phyloP scores from a whole-genome alignment of 1,284 basidiomycete genomes.

The Apiotrichum sp. region DNA sequence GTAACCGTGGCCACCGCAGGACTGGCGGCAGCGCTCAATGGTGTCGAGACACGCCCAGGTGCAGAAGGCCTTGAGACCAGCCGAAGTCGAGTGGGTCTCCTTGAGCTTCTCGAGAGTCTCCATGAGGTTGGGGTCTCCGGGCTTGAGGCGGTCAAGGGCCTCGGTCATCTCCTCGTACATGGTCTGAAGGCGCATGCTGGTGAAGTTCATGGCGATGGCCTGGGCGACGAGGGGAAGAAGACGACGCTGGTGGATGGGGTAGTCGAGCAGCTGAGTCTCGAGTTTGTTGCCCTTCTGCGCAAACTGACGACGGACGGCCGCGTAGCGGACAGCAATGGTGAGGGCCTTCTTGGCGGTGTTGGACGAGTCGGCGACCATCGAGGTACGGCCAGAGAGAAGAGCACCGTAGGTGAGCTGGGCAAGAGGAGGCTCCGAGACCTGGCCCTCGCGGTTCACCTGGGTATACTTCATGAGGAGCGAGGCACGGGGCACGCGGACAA shows the following conservation, averaged over 20 bases:
- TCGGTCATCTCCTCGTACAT: slow-evolving; percentile 50
- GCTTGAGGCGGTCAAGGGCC: slow-evolving; percentile 52
- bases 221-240: slow-evolving; percentile 55
- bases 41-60: slow-evolving; percentile 56
- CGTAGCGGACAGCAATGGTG: slow-evolving; percentile 55
- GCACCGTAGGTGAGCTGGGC: slow-evolving; percentile 57
- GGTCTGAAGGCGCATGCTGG: slow-evolving; percentile 47
- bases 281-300: slow-evolving; percentile 46
- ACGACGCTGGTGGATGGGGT: slow-evolving; percentile 57
- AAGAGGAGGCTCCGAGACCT: slow-evolving; percentile 49
- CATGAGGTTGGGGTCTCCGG: slow-evolving; percentile 46
- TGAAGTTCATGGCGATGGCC: slow-evolving; percentile 55
- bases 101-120: slow-evolving; percentile 52
- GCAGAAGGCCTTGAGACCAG: slow-evolving; percentile 57
- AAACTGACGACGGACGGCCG: slow-evolving; percentile 55
- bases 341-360: slow-evolving; percentile 54
- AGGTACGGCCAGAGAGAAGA: slow-evolving; percentile 52
- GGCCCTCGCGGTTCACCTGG: slow-evolving; percentile 50
- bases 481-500: slow-evolving; percentile 58
- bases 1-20: slow-evolving; percentile 57
- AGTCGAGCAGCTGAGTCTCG: slow-evolving; percentile 56
- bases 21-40: slow-evolving; percentile 54
- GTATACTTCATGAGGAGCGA: slow-evolving; percentile 59
- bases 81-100: slow-evolving; percentile 56
- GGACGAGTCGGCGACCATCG: slow-evolving; percentile 54